Percentiles rank a stretch among this genome's conserved stretches.
Conservation (phyloP, 2,329 filamentous ascomycete genomes). For the Bipolaris bicolor region DNA sequence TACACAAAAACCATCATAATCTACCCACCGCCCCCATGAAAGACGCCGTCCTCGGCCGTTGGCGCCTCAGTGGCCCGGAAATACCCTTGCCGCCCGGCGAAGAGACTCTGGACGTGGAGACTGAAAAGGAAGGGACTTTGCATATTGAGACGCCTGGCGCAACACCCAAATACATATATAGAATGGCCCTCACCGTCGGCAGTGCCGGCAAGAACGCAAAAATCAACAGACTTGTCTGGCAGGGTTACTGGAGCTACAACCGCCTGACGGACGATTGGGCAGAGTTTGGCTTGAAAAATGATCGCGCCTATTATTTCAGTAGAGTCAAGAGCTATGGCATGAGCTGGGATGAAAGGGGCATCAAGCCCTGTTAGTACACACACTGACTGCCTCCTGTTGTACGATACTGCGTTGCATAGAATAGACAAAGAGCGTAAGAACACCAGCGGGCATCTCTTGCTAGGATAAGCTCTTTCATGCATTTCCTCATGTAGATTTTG, state of each 20-base stretch:
- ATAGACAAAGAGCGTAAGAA: neutral
- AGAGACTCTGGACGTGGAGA: neutral
- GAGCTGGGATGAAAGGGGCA: slow-evolving; percentile 34
- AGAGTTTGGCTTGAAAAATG: slow-evolving; percentile 73
- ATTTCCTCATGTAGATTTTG: slow-evolving; percentile 4
- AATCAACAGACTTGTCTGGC: slow-evolving; percentile 90
- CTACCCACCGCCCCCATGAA: slow-evolving; percentile 66
- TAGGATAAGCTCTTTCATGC: neutral
- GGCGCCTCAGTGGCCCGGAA: slow-evolving; percentile 65
- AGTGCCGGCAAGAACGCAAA: slow-evolving; percentile 65
- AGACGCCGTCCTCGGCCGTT: slow-evolving; percentile 69
- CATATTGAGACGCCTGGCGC: slow-evolving; percentile 87
- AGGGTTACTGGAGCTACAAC: slow-evolving; percentile 91
- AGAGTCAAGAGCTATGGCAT: slow-evolving; percentile 66
- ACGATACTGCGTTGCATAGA: neutral
- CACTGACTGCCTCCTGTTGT: too few species aligned
- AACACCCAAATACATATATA: slow-evolving; percentile 79
- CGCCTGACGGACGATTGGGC: slow-evolving; percentile 87
- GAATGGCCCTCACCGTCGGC: slow-evolving; percentile 76
- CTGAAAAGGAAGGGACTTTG: slow-evolving; percentile 53
- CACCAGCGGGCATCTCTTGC: neutral
- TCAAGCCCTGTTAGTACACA: slow-evolving; percentile 8
- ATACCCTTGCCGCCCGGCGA: slow-evolving; percentile 8
- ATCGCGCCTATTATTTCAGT: slow-evolving; percentile 66
- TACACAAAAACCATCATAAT: slow-evolving; percentile 56